Conservation (phyloP, 1,284 basidiomycete species). For the Schizophyllum commune region DNA sequence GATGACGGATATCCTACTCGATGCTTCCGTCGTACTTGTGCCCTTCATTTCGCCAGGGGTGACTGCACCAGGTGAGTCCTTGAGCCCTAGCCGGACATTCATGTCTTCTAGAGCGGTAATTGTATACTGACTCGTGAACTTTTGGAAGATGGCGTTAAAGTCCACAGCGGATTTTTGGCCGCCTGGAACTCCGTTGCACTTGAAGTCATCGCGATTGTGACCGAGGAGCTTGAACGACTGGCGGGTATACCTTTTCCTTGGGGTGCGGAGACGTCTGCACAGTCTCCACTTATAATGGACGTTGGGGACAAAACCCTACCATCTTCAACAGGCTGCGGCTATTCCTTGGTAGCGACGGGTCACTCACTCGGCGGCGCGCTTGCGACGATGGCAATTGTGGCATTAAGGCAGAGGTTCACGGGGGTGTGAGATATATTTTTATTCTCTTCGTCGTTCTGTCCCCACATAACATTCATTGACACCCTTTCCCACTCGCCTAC, state of each 20-base stretch:
- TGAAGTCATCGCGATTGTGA: conserved; percentile 19
- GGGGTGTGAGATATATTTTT: conserved; percentile 19
- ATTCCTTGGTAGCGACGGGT: conserved; percentile 35
- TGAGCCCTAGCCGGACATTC: background rate
- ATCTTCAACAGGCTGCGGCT: conserved; percentile 19
- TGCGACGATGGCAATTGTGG: conserved; percentile 33
- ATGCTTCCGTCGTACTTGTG: conserved; percentile 21
- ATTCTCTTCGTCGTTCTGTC: too few species aligned
- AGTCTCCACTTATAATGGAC: too few species aligned
- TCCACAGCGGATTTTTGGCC: conserved; percentile 36
- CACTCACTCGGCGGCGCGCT: conserved; percentile 44
- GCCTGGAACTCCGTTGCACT: conserved; percentile 40
- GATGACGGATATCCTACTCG: conserved; percentile 14
- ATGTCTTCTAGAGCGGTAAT: background rate
- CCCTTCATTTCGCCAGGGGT: conserved; percentile 24
- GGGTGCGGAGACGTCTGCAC: too few species aligned
- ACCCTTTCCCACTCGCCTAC: background rate
- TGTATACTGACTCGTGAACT: background rate
- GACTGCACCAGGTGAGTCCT: conserved; percentile 24
- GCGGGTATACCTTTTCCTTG: background rate
- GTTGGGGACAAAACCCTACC: too few species aligned
- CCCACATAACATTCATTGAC: too few species aligned
- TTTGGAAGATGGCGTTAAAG: conserved; percentile 26
- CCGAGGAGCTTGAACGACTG: conserved; percentile 13
- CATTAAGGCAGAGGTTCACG: conserved; percentile 32